Base-by-base conservation (phyloP, 257 asterid genomes). In the Forsythia viridissima region DNA sequence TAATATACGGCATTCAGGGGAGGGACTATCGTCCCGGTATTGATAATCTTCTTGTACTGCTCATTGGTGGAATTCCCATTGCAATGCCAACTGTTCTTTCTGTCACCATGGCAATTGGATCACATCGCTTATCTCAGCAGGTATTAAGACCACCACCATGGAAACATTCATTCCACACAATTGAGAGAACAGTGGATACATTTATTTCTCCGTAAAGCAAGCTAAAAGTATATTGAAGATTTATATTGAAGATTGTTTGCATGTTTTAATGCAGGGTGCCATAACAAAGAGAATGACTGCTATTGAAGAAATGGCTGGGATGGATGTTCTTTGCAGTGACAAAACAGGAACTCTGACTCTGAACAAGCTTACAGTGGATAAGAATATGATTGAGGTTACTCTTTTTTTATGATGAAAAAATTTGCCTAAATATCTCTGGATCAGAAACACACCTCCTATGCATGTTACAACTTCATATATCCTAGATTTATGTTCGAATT, bases 11-110 rank as follows among this genome's bases (percentile, higher is more conserved):
- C 44, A 18, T 55, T 73, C 87, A 83, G 36, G 39, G 57, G 0
- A 77, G 82, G 37, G 8, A 37, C 0, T 84, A 84, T 52, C 70
- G 84, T 21, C 72, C 78, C 30, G 80, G 84, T 59, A 81, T 84
- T 16, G 84, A 84, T 74, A 84, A 84, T 75, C 84, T 84, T 44
- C 80, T 84, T 21, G 84, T 84, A 38, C 75, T 84, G 34, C 82
- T 84, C 57, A 83, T 83, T 69, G 87, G 84, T 67, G 87, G 87
- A 18, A 83, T 84, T 52, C 84, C 87, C 42, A 84, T 84, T 52
- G 87, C 87, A 43, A 84, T 80, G 87, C 87, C 87, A 3, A 84
- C 87, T 20, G 87, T 84, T 68, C 82, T 84, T 73, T 84, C 87
- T 18, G 87, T 84, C 11, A 84, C 87, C 41, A 80, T 84, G 84